Evolutionary conservation across 2,329 filamentous ascomycete genomes (phyloP).

Genomic region (Endoconidiophora polonica): DNA sequence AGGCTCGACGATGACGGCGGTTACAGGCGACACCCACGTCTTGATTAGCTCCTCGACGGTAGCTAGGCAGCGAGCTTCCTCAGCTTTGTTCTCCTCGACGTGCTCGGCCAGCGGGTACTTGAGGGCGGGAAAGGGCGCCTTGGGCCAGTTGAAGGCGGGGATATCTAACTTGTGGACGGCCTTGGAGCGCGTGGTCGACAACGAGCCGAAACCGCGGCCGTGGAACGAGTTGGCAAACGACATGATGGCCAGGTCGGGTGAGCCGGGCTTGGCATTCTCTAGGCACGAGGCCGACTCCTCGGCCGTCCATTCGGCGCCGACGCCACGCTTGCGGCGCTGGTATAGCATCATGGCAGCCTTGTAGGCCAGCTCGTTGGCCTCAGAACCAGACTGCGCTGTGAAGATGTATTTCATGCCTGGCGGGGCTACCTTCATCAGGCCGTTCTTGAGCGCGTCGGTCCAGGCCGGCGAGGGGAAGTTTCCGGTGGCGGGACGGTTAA

Average conservation of each 20-base stretch:
- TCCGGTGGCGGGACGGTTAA: slow-evolving; percentile 78
- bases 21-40: slow-evolving; percentile 62
- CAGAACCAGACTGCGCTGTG: slow-evolving; percentile 74
- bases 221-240: slow-evolving; percentile 84
- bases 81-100: slow-evolving; percentile 61
- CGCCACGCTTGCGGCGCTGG: slow-evolving; percentile 65
- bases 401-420: slow-evolving; percentile 78
- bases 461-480: slow-evolving; percentile 83
- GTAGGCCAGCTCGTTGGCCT: slow-evolving; percentile 88
- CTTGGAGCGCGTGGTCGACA: slow-evolving; percentile 84
- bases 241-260: slow-evolving; percentile 63
- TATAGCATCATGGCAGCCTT: slow-evolving; percentile 85
- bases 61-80: slow-evolving; percentile 64
- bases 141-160: slow-evolving; percentile 87
- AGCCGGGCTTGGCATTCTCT: slow-evolving; percentile 64
- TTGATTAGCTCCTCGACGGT: slow-evolving; percentile 72
- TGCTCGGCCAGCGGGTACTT: slow-evolving; percentile 78
- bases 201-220: slow-evolving; percentile 71
- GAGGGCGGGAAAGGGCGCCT: slow-evolving; percentile 68
- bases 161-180: slow-evolving; percentile 91
- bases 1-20: slow-evolving; percentile 72
- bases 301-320: slow-evolving; percentile 66
- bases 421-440: slow-evolving; percentile 68
- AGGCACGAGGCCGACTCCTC: slow-evolving; percentile 61
- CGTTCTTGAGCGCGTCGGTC: slow-evolving; percentile 61